Evolutionary conservation across 148 eudicot species (phyloP).

Genomic region (Dianthus caryophyllus): DNA sequence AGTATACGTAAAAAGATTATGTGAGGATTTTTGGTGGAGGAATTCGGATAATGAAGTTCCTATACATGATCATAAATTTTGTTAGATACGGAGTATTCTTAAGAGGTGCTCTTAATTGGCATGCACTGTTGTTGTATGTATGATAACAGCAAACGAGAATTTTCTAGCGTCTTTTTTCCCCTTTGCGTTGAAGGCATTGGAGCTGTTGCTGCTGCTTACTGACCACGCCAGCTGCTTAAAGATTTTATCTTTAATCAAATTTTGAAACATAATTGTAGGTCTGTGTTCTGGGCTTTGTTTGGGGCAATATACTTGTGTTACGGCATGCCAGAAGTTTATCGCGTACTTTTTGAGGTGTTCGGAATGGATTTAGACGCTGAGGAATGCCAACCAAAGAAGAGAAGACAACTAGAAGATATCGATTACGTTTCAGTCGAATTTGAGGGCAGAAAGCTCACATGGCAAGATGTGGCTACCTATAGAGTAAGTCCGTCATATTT

Average conservation of each 20-base stretch:
- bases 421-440: conserved; percentile 95
- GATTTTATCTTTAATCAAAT: background rate
- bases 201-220: background rate
- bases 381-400: conserved; percentile 88
- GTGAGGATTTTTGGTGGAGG: background rate
- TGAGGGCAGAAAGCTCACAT: conserved; percentile 70
- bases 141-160: too few relatives aligned
- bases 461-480: conserved; percentile 96
- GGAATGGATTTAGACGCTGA: conserved; percentile 96
- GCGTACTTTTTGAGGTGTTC: conserved; percentile 98
- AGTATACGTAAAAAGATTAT: background rate
- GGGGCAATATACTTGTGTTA: conserved; percentile 96
- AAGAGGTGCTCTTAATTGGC: background rate
- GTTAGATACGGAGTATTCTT: background rate
- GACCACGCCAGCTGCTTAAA: background rate
- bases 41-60: background rate
- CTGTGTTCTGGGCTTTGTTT: conserved; percentile 92
- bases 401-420: conserved; percentile 95
- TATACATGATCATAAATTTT: background rate
- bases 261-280: conserved; percentile 39
- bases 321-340: conserved; percentile 97
- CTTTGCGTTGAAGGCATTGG: background rate
- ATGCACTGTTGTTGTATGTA: background rate
- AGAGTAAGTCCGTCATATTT: conserved; percentile 42
- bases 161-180: too few relatives aligned